Percentiles rank a stretch among this genome's conserved stretches.
These are phyloP conservation scores for Durusdinium trenchii DNA, from an alignment of 73 alveolate species.

Conservation along the genomic window DNA sequence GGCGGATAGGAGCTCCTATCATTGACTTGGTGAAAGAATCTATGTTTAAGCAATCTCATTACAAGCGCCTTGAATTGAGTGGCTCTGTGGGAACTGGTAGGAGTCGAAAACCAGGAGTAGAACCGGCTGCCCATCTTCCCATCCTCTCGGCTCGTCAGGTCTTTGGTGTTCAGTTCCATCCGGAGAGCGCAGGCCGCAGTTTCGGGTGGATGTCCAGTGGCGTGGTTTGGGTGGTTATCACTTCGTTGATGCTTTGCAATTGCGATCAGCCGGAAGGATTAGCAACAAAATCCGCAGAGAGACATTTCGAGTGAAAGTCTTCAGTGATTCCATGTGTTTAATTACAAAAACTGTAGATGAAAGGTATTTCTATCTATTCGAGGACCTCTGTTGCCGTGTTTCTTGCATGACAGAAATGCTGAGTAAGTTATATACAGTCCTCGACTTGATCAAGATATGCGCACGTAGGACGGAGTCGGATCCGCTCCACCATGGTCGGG, in stretches of 20 bases:
- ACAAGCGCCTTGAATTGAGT: neutral
- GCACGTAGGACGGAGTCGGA: neutral
- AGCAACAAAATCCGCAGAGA: too few relatives aligned
- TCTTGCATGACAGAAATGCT: neutral
- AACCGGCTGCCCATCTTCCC: too few relatives aligned
- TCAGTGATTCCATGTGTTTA: neutral
- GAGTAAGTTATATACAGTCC: neutral
- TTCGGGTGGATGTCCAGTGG: neutral
- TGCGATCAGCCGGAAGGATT: too few relatives aligned
- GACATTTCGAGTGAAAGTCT: too few relatives aligned
- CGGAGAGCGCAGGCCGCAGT: conserved; percentile 69
- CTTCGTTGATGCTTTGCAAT: too few relatives aligned
- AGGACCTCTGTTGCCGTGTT: neutral
- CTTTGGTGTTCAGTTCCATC: conserved; percentile 92
- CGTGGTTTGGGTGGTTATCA: too few relatives aligned
- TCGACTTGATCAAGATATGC: neutral
- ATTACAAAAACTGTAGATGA: neutral
- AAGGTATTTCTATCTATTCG: neutral
- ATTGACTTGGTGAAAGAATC: too few relatives aligned
- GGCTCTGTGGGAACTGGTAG: neutral
- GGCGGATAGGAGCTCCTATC: too few relatives aligned
- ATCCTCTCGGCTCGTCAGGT: conserved; percentile 30
- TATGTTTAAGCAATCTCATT: too few relatives aligned
- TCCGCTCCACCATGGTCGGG: neutral
- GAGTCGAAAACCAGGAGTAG: too few relatives aligned